Percentiles rank a stretch among this genome's conserved stretches.
Conservation (phyloP, 1,284 basidiomycete species). For the Rhodotorula sp. region DNA sequence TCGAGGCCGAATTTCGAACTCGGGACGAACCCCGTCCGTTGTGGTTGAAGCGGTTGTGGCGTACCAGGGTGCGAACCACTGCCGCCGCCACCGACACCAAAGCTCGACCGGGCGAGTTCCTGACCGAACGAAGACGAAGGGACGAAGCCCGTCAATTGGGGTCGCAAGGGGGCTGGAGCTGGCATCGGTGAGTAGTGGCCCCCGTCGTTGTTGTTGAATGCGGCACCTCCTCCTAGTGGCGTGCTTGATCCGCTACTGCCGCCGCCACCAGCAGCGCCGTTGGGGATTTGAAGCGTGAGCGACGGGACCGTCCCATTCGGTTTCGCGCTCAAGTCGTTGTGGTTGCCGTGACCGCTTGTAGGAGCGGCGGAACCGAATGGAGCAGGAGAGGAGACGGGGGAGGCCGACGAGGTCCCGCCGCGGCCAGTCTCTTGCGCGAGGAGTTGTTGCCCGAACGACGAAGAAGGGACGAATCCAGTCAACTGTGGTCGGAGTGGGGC, state of each 20-base stretch:
- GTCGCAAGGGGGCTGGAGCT: conserved; percentile 8
- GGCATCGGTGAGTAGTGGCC: not conserved
- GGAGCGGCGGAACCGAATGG: too few relatives aligned
- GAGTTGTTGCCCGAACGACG: conserved; percentile 29
- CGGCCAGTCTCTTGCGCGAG: conserved; percentile 4
- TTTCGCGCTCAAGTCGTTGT: too few relatives aligned
- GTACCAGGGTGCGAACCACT: too few relatives aligned
- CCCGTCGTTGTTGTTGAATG: not conserved
- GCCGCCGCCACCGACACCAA: not conserved
- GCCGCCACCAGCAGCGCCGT: not conserved
- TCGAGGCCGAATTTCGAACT: conserved; percentile 21
- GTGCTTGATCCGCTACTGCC: not conserved
- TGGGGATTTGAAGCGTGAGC: conserved; percentile 8
- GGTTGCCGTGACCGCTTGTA: too few relatives aligned
- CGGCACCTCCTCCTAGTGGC: not conserved
- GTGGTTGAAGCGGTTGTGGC: conserved; percentile 18
- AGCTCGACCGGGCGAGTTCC: conserved; percentile 7
- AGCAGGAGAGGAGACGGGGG: not conserved
- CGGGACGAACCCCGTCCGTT: conserved; percentile 29
- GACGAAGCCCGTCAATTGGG: conserved; percentile 20
- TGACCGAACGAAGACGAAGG: conserved; percentile 28
- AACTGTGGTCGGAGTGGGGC: conserved; percentile 24
- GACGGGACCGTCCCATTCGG: not conserved
- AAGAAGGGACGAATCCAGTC: conserved; percentile 32
- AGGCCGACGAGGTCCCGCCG: not conserved